Percentiles rank a stretch among this genome's conserved stretches.
These are phyloP conservation scores for Solidago caesia DNA, from an alignment of 129 eudicot genomes.

Conservation along the genomic window DNA sequence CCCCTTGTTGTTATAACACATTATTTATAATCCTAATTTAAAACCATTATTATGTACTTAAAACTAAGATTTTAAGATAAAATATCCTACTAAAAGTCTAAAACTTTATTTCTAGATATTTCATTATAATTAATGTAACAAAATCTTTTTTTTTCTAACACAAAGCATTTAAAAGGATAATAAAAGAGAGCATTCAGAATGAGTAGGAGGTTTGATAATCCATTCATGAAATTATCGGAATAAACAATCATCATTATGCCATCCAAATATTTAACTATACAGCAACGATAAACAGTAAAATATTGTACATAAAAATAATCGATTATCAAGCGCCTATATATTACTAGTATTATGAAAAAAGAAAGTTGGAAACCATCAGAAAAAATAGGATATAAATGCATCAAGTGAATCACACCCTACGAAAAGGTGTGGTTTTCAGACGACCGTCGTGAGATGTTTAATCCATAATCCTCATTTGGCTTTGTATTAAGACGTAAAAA, in stretches of 20 bases:
- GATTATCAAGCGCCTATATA: too few relatives aligned
- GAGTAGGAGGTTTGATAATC: constrained; percentile 57
- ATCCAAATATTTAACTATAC: neutral
- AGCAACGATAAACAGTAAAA: too few relatives aligned
- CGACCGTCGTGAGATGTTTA: constrained; percentile 58
- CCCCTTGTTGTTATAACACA: neutral
- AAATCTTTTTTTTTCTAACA: neutral
- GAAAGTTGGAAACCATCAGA: constrained; percentile 39
- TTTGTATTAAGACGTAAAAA: neutral
- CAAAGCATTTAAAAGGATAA: too few relatives aligned
- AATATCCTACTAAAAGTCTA: too few relatives aligned
- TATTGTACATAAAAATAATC: too few relatives aligned
- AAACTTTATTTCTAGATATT: too few relatives aligned
- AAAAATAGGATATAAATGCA: constrained; percentile 35
- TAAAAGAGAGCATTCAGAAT: constrained; percentile 45
- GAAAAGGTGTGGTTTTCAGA: constrained; percentile 42
- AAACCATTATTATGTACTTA: too few relatives aligned
- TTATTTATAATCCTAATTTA: too few relatives aligned
- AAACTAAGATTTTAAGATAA: too few relatives aligned
- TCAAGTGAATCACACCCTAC: constrained; percentile 33
- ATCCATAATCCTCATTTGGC: constrained; percentile 47
- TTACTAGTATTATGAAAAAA: neutral
- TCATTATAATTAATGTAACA: too few relatives aligned
- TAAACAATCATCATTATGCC: constrained; percentile 41
- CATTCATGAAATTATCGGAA: constrained; percentile 50